Evolutionary conservation across 768 basidiomycete genomes (phyloP).

Genomic region (Termitomyces sp.): DNA sequence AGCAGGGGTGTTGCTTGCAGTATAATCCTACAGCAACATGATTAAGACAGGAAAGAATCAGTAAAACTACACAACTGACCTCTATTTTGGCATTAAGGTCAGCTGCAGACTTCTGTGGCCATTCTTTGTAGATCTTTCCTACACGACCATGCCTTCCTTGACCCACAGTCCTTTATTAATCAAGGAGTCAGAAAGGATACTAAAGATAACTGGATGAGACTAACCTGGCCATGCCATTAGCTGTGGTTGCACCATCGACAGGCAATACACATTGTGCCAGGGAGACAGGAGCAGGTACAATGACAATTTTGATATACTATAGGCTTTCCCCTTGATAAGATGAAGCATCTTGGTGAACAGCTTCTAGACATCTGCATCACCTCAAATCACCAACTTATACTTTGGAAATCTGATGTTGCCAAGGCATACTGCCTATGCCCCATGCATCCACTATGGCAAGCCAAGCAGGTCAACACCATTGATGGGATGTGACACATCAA

Average conservation of each 20-base stretch:
- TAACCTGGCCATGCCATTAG: slow-evolving; percentile 30
- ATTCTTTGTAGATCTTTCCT: slow-evolving; percentile 47
- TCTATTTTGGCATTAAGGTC: slow-evolving; percentile 98
- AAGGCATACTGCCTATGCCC: too few relatives aligned
- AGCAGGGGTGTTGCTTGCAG: slow-evolving; percentile 52
- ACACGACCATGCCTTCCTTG: slow-evolving; percentile 46
- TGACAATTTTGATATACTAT: slow-evolving; percentile 96
- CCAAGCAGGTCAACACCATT: too few relatives aligned
- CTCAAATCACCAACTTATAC: too few relatives aligned
- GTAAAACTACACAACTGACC: slow-evolving; percentile 40
- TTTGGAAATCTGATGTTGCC: too few relatives aligned
- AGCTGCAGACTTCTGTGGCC: slow-evolving; percentile 77
- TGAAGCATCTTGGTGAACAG: too few relatives aligned
- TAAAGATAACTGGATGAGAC: slow-evolving; percentile 6
- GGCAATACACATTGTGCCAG: slow-evolving; percentile 87
- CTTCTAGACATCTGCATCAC: too few relatives aligned
- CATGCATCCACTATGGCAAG: too few relatives aligned
- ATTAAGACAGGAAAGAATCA: background rate
- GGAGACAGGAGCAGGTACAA: slow-evolving; percentile 74
- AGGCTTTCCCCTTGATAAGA: too few relatives aligned
- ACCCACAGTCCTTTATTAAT: slow-evolving; percentile 27
- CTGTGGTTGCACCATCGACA: slow-evolving; percentile 32
- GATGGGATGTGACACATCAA: too few relatives aligned
- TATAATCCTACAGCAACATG: slow-evolving; percentile 53
- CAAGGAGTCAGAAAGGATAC: slow-evolving; percentile 4